These are phyloP conservation scores for Baorangia bicolor DNA, from an alignment of 768 basidiomycete species.

Conservation along the genomic window DNA sequence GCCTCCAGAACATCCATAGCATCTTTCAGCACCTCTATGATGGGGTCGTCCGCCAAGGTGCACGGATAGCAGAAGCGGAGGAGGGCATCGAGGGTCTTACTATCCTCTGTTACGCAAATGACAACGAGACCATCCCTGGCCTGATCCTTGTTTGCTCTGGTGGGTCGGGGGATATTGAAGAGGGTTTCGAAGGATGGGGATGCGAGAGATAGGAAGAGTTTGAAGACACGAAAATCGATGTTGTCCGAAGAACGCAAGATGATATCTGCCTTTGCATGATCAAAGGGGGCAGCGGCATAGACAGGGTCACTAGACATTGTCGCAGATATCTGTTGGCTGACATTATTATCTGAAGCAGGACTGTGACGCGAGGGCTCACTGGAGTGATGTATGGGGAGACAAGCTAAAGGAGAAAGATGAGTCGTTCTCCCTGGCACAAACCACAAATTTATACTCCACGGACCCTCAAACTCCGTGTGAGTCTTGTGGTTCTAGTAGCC, in stretches of 20 bases:
- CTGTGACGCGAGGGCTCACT: background rate
- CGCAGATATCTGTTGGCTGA: background rate
- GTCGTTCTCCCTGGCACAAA: background rate
- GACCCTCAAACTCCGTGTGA: background rate
- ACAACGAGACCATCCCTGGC: conserved; percentile 19
- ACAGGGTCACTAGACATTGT: background rate
- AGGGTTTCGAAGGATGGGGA: conserved; percentile 35
- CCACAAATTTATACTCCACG: background rate
- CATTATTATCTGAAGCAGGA: background rate
- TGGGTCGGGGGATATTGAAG: conserved; percentile 30
- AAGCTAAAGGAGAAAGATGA: background rate
- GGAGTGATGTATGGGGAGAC: background rate
- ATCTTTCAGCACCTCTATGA: conserved; percentile 3
- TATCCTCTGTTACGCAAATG: conserved; percentile 16
- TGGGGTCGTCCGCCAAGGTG: conserved; percentile 17
- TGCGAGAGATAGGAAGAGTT: conserved; percentile 29
- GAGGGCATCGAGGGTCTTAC: conserved; percentile 23
- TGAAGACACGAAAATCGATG: conserved; percentile 32
- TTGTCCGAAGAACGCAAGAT: conserved; percentile 26
- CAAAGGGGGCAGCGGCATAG: conserved; percentile 16
- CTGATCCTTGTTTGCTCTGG: conserved; percentile 1
- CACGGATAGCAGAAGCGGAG: conserved; percentile 26
- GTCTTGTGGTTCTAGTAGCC: background rate
- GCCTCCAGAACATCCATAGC: background rate
- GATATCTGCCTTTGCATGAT: conserved; percentile 19